Base-by-base conservation (phyloP, 805 yeast genomes). In the Torulaspora maleeae region DNA sequence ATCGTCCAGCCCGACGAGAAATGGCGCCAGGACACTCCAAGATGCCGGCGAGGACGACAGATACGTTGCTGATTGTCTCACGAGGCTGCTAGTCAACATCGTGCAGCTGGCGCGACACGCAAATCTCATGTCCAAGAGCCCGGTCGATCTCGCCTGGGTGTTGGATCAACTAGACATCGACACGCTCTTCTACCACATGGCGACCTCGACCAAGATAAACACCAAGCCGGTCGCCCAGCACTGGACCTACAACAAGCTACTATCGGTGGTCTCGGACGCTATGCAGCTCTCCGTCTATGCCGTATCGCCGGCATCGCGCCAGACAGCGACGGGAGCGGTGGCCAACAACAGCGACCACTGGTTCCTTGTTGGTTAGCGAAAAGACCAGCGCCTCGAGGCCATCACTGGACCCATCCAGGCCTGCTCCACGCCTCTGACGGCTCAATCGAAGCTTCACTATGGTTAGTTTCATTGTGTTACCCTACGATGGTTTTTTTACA, bases 121-220 rank as follows among this genome's bases (percentile, higher is more conserved):
- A 29, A 37, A 50, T 5, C 39, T 56, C 17, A 22, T 58, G 20
- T 56, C 63, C 3, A 25, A 36, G 10, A 47, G 48, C 16, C 44
- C 53, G 4, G 38, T 52, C 11, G 61, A 58, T 34, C 33, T 55
- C 3, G 46, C 45, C 0, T 45, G 54, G 51, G 36, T 59, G 27
- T 41, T 61, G 29, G 53, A 54, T 8, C 54, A 53, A 27, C 53
- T 58, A 41, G 66, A 61, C 38, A 43, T 60, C 9, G 66, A 61
- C 38, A 52, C 55, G n/a, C 41, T 60, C 20, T 54, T 61, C 36
- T 61, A 59, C 43, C 47, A 54, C 37, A 36, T 56, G 45, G 43
- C 46, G 19, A 47, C 41, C 33, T 30, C 41, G 13, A 41, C 36
- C n/a, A 38, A 45, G 36, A 45, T 51, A n/a, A 46, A 48, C 30